phyloP scores from a whole-genome alignment of 306 rosid genomes.

The Dryas alaskensis region DNA sequence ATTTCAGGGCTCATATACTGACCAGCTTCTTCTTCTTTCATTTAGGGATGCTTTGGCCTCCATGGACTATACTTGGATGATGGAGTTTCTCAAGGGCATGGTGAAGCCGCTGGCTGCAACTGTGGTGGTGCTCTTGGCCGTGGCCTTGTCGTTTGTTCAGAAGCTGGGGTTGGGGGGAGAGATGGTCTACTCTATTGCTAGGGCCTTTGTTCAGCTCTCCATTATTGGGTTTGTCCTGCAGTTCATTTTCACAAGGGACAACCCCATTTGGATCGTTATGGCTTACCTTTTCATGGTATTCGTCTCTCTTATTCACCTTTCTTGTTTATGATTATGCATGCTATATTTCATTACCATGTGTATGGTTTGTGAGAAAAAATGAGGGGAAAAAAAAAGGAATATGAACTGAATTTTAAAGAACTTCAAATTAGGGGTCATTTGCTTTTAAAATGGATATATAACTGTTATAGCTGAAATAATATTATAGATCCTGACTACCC shows the following conservation, averaged over 20 bases:
- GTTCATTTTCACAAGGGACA: slow-evolving; percentile 73
- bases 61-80: slow-evolving; percentile 53
- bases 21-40: neutral
- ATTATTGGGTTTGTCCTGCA: slow-evolving; percentile 83
- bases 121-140: slow-evolving; percentile 61
- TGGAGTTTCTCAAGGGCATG: slow-evolving; percentile 69
- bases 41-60: neutral
- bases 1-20: neutral
- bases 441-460: too few species aligned
- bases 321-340: too few species aligned
- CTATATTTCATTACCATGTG: too few species aligned
- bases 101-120: slow-evolving; percentile 70
- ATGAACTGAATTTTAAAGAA: neutral
- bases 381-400: neutral
- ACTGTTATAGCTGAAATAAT: too few species aligned
- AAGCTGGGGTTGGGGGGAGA: slow-evolving; percentile 68
- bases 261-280: slow-evolving; percentile 66
- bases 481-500: neutral
- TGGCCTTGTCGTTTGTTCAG: slow-evolving; percentile 56
- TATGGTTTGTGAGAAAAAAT: slow-evolving; percentile 22
- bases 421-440: neutral
- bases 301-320: neutral
- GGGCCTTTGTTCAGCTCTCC: slow-evolving; percentile 87
- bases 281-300: slow-evolving; percentile 92
- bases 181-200: slow-evolving; percentile 61